These are phyloP conservation scores for Fusarium anthophilum DNA, from an alignment of 2,329 filamentous ascomycete genomes.

Conservation along the genomic window DNA sequence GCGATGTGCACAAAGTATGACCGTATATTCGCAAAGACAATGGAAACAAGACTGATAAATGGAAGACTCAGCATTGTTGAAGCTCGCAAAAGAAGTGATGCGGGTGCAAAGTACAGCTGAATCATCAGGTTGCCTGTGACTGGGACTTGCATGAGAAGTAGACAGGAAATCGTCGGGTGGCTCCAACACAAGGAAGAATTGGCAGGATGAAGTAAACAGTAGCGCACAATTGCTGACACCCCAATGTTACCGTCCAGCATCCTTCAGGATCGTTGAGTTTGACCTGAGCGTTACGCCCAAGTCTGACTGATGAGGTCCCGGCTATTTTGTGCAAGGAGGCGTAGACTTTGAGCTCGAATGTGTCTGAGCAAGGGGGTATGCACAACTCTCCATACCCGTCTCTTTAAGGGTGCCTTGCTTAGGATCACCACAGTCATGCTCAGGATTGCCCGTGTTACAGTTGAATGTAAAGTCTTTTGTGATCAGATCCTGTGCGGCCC, in stretches of 20 bases:
- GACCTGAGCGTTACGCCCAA: neutral
- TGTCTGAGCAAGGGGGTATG: too few species aligned
- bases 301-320: neutral
- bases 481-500: too few species aligned
- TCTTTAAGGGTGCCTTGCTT: neutral
- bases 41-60: fast-evolving
- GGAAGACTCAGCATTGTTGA: neutral
- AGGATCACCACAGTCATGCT: too few species aligned
- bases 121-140: neutral
- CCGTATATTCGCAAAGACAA: fast-evolving
- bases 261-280: neutral
- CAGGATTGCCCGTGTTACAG: fast-evolving
- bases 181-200: fast-evolving
- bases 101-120: neutral
- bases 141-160: fast-evolving
- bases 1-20: neutral
- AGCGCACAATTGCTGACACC: neutral
- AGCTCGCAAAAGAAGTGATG: fast-evolving
- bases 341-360: neutral
- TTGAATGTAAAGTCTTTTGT: too few species aligned
- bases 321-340: neutral
- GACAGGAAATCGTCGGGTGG: fast-evolving
- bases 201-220: neutral
- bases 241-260: neutral
- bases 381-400: neutral